phyloP scores from a whole-genome alignment of 2,329 filamentous ascomycete species.

The Cordyceps cicadae region DNA sequence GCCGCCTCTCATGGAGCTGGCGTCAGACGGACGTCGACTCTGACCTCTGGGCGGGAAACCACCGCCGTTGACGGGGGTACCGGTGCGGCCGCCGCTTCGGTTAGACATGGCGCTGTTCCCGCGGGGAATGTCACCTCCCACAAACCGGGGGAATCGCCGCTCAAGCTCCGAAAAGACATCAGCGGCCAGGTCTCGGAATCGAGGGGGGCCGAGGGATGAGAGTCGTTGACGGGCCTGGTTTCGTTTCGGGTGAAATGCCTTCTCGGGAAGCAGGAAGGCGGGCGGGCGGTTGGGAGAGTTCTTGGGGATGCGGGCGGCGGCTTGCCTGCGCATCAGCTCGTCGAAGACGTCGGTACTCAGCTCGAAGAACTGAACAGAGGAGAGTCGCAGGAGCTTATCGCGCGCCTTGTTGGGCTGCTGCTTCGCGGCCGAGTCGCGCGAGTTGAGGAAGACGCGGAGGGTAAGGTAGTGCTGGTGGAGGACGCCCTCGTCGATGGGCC shows the following conservation, averaged over 20 bases:
- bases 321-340: conserved; percentile 80
- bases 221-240: conserved; percentile 97
- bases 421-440: conserved; percentile 68
- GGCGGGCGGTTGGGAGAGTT: conserved; percentile 51
- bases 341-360: conserved; percentile 97
- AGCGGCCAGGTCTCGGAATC: conserved; percentile 86
- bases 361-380: conserved; percentile 90
- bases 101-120: conserved; percentile 60
- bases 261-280: conserved; percentile 71
- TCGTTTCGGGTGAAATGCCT: conserved; percentile 88
- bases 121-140: conserved; percentile 58
- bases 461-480: conserved; percentile 75
- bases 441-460: conserved; percentile 67
- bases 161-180: conserved; percentile 96
- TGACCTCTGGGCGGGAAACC: conserved; percentile 42
- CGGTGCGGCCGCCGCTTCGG: conserved; percentile 47
- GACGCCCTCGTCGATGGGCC: conserved; percentile 45
- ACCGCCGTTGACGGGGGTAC: conserved; percentile 53
- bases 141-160: conserved; percentile 76
- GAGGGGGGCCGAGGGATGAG: conserved; percentile 74
- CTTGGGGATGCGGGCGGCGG: conserved; percentile 47
- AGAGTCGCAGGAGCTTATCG: conserved; percentile 87
- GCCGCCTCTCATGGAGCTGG: conserved; percentile 47
- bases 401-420: conserved; percentile 78
- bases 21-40: conserved; percentile 51